Evolutionary conservation across 768 basidiomycete species (phyloP).

Genomic region (Mycena rebaudengoi): DNA sequence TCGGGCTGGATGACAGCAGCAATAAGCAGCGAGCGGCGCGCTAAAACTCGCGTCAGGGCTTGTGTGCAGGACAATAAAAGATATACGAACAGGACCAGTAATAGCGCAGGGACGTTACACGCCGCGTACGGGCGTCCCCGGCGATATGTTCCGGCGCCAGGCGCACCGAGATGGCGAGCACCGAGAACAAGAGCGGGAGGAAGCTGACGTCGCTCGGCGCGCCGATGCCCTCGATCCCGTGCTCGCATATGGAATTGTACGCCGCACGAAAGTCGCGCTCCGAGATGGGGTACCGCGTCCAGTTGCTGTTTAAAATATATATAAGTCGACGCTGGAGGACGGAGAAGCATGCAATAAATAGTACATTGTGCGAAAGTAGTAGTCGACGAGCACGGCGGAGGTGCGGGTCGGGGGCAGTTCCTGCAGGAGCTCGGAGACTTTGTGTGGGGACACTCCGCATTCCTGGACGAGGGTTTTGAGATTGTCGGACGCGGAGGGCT

Average conservation of each 20-base stretch:
- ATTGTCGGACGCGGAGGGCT: constrained; percentile 78
- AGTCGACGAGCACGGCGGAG: constrained; percentile 82
- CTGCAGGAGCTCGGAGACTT: constrained; percentile 87
- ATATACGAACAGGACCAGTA: constrained; percentile 90
- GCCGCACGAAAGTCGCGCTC: constrained; percentile 82
- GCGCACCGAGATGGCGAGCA: constrained; percentile 86
- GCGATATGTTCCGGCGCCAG: constrained; percentile 87
- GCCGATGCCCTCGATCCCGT: constrained; percentile 67
- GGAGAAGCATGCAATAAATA: background rate
- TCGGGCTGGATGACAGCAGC: constrained; percentile 95
- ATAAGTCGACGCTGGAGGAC: too few relatives aligned
- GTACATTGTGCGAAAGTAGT: constrained; percentile 81
- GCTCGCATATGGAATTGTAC: constrained; percentile 69
- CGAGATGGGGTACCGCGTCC: constrained; percentile 92
- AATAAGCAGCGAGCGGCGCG: constrained; percentile 86
- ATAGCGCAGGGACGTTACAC: constrained; percentile 86
- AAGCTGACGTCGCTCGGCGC: constrained; percentile 81
- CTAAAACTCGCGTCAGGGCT: constrained; percentile 57
- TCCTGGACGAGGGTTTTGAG: constrained; percentile 88
- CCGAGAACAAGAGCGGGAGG: constrained; percentile 92
- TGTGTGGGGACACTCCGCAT: constrained; percentile 91
- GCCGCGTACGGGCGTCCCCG: constrained; percentile 78
- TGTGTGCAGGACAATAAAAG: constrained; percentile 18
- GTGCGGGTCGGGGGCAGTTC: constrained; percentile 84
- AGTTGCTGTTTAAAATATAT: constrained; percentile 66